Evolutionary conservation across 495 filamentous ascomycete genomes (phyloP).

Genomic region (Terfezia boudieri): DNA sequence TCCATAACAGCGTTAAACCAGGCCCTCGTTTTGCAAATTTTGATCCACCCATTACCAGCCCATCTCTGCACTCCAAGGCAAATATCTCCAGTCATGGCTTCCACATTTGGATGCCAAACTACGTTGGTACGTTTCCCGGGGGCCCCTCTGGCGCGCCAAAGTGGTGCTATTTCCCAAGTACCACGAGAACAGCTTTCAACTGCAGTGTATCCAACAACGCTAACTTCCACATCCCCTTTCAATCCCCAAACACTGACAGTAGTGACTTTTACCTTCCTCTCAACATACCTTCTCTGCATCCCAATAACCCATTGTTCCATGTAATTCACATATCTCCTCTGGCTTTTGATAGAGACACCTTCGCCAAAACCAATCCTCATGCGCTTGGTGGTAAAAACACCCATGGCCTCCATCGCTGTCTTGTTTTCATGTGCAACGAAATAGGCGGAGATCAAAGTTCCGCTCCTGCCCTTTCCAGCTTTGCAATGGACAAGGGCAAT

Average conservation of each 20-base stretch:
- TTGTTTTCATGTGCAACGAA: slow-evolving; percentile 79
- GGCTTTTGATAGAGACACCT: slow-evolving; percentile 83
- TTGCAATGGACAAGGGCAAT: slow-evolving; percentile 93
- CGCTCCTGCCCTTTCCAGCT: slow-evolving; percentile 83
- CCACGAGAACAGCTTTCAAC: neutral
- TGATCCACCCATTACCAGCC: slow-evolving; percentile 32
- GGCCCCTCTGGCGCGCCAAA: slow-evolving; percentile 25
- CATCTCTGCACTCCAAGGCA: slow-evolving; percentile 75
- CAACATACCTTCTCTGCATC: slow-evolving; percentile 48
- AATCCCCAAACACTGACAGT: slow-evolving; percentile 85
- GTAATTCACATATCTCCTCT: slow-evolving; percentile 74
- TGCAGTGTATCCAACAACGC: slow-evolving; percentile 46
- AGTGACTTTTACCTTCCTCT: slow-evolving; percentile 59
- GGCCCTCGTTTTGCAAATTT: slow-evolving; percentile 77
- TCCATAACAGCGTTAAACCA: slow-evolving; percentile 97
- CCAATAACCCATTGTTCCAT: slow-evolving; percentile 63
- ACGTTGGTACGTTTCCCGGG: neutral
- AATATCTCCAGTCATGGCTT: slow-evolving; percentile 58
- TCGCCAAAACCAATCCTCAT: slow-evolving; percentile 77
- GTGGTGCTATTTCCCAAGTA: slow-evolving; percentile 16
- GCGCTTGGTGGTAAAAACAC: slow-evolving; percentile 61
- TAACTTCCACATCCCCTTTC: slow-evolving; percentile 66
- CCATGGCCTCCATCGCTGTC: slow-evolving; percentile 53
- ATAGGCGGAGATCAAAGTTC: slow-evolving; percentile 71
- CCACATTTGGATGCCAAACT: slow-evolving; percentile 21